These are phyloP conservation scores for Protomyces lactucae-debilis DNA, from an alignment of 1,139 yeast species.

Conservation along the genomic window DNA sequence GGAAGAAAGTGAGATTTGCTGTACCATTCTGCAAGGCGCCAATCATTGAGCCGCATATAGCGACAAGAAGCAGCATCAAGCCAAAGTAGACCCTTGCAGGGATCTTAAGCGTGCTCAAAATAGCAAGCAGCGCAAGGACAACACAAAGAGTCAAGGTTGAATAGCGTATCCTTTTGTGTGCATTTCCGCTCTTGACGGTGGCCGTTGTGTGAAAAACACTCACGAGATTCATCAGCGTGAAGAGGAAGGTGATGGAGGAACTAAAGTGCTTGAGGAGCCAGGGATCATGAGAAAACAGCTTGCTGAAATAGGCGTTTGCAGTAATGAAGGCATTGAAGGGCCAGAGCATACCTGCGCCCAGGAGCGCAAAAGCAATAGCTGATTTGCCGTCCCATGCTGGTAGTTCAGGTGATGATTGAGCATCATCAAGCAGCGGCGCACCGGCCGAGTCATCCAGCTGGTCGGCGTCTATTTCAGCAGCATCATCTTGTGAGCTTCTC, in stretches of 20 bases:
- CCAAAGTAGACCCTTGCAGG: constrained; percentile 49
- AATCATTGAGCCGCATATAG: constrained; percentile 50
- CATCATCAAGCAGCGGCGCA: no score
- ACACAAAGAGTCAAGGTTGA: constrained; percentile 48
- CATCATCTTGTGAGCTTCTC: no score
- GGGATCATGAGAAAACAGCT: constrained; percentile 54
- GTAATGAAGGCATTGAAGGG: constrained; percentile 94
- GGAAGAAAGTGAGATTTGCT: constrained; percentile 28
- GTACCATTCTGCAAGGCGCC: constrained; percentile 82
- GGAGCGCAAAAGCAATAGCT: constrained; percentile 10
- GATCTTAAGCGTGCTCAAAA: constrained; percentile 41
- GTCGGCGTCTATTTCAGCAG: no score
- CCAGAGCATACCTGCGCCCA: constrained; percentile 66
- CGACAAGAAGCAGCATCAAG: constrained; percentile 44
- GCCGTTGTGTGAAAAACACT: constrained; percentile 64
- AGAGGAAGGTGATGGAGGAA: constrained; percentile 68
- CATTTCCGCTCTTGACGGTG: constrained; percentile 60
- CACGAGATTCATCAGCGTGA: constrained; percentile 64
- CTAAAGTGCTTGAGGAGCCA: constrained; percentile 39
- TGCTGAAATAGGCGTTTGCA: constrained; percentile 75
- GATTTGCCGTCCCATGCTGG: neutral
- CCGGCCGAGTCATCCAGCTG: no score
- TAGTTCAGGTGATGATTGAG: neutral
- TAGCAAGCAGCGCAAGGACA: constrained; percentile 49
- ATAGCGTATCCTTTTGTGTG: constrained; percentile 55